Evolutionary conservation across 257 asterid species (phyloP).

Genomic region (Pogostemon cablin): DNA sequence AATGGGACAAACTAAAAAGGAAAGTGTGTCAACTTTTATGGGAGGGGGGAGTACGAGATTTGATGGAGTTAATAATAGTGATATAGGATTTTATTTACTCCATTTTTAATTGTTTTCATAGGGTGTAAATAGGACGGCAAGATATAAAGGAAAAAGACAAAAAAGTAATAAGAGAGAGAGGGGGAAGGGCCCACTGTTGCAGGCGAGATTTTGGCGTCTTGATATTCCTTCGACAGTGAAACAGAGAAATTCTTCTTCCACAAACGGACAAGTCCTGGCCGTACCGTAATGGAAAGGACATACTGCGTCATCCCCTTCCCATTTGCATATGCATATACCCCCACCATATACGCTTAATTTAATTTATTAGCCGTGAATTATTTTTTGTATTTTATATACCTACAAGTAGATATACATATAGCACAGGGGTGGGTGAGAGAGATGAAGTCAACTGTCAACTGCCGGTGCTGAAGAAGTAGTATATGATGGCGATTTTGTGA

Average conservation of each 20-base stretch:
- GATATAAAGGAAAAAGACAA: no score
- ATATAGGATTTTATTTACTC: no score
- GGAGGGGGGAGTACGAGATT: no score
- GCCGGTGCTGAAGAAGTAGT: slow-evolving; percentile 27
- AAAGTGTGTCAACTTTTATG: no score
- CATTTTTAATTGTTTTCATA: not conserved
- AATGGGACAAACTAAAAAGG: no score
- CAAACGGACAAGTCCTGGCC: slow-evolving; percentile 28
- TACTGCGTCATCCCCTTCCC: not conserved
- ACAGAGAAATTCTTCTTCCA: not conserved
- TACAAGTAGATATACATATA: not conserved
- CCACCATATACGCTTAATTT: not conserved
- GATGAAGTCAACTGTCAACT: slow-evolving; percentile 33
- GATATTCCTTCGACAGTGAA: not conserved
- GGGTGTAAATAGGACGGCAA: not conserved
- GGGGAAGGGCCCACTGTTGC: not conserved
- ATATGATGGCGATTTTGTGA: slow-evolving; percentile 19
- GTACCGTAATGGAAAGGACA: slow-evolving; percentile 28
- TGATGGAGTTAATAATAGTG: no score
- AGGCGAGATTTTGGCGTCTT: slow-evolving; percentile 17
- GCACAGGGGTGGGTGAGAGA: not conserved
- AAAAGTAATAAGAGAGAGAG: not conserved
- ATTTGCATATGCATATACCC: not conserved
- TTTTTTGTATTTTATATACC: no score
- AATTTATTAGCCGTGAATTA: no score